Conservation (phyloP, 495 filamentous ascomycete species). For the Hypoxylon rickii region DNA sequence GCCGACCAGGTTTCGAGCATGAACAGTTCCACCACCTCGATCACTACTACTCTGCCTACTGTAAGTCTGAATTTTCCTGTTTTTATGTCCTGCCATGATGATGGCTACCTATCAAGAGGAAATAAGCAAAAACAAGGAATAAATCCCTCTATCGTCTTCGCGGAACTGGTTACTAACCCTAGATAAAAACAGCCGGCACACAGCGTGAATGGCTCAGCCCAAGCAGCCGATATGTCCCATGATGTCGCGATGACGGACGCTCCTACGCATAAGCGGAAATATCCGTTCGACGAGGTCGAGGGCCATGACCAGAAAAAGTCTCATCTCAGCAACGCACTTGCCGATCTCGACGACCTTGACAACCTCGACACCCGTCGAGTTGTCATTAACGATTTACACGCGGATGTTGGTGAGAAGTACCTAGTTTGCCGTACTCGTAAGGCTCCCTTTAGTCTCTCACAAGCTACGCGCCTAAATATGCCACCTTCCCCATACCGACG, state of each 20-base stretch:
- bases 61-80: too few relatives aligned
- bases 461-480: constrained; percentile 15
- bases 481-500: constrained; percentile 10
- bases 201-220: constrained; percentile 59
- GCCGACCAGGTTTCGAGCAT: constrained; percentile 50
- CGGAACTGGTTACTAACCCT: constrained; percentile 4
- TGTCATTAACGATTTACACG: constrained; percentile 59
- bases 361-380: constrained; percentile 57
- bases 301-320: constrained; percentile 60
- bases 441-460: constrained; percentile 51
- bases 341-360: too few relatives aligned
- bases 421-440: constrained; percentile 66
- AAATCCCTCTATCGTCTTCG: too few relatives aligned
- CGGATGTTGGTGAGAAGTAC: constrained; percentile 62
- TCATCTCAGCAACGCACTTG: too few relatives aligned
- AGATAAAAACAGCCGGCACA: constrained; percentile 49
- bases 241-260: constrained; percentile 49
- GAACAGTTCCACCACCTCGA: constrained; percentile 49
- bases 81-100: too few relatives aligned
- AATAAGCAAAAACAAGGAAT: neutral
- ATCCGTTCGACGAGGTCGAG: constrained; percentile 50
- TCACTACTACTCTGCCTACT: constrained; percentile 52
- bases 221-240: constrained; percentile 44
- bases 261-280: constrained; percentile 59
- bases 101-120: too few relatives aligned